phyloP scores from a whole-genome alignment of 176 grass and related monocot species.

The Elymus sibiricus region DNA sequence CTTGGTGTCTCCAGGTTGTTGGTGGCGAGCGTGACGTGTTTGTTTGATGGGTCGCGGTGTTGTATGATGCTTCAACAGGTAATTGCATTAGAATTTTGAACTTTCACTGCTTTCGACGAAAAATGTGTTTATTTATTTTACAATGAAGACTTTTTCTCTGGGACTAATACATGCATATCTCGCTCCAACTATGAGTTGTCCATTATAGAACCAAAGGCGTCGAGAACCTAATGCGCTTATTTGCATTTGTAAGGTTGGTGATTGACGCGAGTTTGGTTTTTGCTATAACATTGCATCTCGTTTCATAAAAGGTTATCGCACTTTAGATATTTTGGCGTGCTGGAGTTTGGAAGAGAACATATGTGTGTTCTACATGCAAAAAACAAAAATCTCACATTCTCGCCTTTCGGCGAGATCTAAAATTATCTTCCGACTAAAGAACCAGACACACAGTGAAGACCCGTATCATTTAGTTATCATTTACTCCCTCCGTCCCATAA shows the following conservation, averaged over 20 bases:
- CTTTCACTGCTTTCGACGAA: background rate
- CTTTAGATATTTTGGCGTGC: background rate
- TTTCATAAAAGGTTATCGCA: too few relatives aligned
- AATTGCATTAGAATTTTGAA: background rate
- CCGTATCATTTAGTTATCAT: too few relatives aligned
- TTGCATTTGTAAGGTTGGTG: background rate
- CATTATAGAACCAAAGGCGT: background rate
- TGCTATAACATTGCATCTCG: too few relatives aligned
- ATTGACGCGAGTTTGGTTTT: background rate
- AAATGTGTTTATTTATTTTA: background rate
- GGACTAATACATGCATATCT: too few relatives aligned
- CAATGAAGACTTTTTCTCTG: too few relatives aligned
- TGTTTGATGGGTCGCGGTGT: background rate
- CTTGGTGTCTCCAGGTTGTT: background rate
- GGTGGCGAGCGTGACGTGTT: background rate
- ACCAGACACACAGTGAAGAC: too few relatives aligned
- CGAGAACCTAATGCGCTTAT: background rate
- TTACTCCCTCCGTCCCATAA: too few relatives aligned
- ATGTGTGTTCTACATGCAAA: too few relatives aligned
- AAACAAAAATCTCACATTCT: background rate
- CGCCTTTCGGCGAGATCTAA: background rate
- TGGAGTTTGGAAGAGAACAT: background rate
- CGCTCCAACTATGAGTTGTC: too few relatives aligned
- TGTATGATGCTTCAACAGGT: fast-evolving
- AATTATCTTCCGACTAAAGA: background rate